Evolutionary conservation across 2,329 filamentous ascomycete genomes (phyloP).

Genomic region (Colletotrichum australisinense): DNA sequence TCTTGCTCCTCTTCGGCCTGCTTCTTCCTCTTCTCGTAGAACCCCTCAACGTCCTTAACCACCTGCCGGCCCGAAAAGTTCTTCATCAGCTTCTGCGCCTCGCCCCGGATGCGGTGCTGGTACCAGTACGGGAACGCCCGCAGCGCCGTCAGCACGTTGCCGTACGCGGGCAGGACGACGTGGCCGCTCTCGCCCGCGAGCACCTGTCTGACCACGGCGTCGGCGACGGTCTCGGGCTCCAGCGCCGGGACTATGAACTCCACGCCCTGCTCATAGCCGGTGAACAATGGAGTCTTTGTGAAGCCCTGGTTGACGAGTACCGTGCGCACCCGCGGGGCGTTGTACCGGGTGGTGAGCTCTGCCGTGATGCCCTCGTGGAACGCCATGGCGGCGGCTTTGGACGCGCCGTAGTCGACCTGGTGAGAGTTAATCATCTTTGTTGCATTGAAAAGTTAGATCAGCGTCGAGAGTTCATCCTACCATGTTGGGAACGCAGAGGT

Average conservation of each 20-base stretch:
- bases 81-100: constrained; percentile 53
- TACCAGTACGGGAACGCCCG: constrained; percentile 73
- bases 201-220: constrained; percentile 71
- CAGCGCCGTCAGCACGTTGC: constrained; percentile 53
- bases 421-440: constrained; percentile 36
- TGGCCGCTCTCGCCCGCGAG: constrained; percentile 67
- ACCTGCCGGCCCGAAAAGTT: constrained; percentile 60
- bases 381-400: constrained; percentile 73
- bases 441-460: no score
- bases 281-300: constrained; percentile 70
- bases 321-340: constrained; percentile 72
- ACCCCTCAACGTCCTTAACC: constrained; percentile 55
- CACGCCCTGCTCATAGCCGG: constrained; percentile 62
- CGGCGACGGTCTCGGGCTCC: constrained; percentile 72
- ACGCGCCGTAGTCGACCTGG: constrained; percentile 70
- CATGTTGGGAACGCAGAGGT: constrained; percentile 69
- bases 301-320: constrained; percentile 74
- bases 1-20: constrained; percentile 35
- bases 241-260: constrained; percentile 65
- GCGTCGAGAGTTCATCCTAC: not conserved
- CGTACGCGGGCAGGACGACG: constrained; percentile 63
- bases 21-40: constrained; percentile 46
- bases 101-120: constrained; percentile 62
- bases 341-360: constrained; percentile 70
- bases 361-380: constrained; percentile 75